Evolutionary conservation across 1,139 yeast species (phyloP), one percentile per base, ranked within the genome.

Genomic region (Pichia inconspicua): DNA sequence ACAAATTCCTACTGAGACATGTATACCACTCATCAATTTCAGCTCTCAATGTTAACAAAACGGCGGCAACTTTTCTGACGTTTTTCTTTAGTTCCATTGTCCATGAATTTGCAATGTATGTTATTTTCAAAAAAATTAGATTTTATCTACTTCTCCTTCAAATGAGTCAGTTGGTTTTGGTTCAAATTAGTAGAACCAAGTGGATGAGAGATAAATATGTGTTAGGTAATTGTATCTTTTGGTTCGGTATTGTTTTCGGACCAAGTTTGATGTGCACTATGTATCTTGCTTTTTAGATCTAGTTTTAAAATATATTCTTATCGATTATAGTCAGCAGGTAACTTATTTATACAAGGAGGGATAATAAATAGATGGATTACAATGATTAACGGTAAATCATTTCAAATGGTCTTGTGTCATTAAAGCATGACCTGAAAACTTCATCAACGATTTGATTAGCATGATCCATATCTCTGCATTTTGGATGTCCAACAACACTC

Each of bases 321-420:
- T 30, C 34, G 34, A 22, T 22, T 30, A 5, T 10, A 22, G n/a
- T 37, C 2, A 30, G 2, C 6, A 12, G 34, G 10, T 10, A 30
- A 30, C 52, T 30, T 22, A 22, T 38, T 46, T 47, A 25, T 47
- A 47, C 49, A 43, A 17, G 48, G 7, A 28, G 9, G 14, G 15
- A 19, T 25, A 10, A 12, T 5, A 12, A 14, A 27, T 10, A 2
- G 22, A 2, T 32, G 17, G 17, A 32, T 15, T 19, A 39, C 19
- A 28, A 25, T 14, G 15, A 14, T 53, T 62, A 84, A 55, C 84
- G 71, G 63, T 87, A 90, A 31, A 90, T 89, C 60, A 88, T 82
- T 60, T 92, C 98, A 66, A 88, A 92, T 0, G 98, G 98, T 58
- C 99, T 73, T 2, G 98, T 92, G 63, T 92, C 98, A 60, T 82